phyloP scores from a whole-genome alignment of 306 rosid genomes.

The Gillenia trifoliata region DNA sequence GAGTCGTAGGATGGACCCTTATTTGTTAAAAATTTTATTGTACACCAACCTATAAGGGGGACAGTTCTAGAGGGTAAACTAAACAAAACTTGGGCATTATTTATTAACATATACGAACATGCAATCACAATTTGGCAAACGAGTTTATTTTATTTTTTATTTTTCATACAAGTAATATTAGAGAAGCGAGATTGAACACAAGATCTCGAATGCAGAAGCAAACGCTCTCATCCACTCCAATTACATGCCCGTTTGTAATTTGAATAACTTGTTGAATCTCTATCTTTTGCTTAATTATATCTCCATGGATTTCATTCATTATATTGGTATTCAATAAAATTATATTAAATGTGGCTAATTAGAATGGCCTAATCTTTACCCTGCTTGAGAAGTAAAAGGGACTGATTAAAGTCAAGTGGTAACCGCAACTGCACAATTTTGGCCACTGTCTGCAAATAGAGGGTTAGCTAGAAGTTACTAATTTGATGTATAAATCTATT shows the following conservation, averaged over 20 bases:
- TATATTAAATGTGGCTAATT: background rate
- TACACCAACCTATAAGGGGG: background rate
- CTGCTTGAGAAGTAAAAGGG: background rate
- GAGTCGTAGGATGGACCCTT: background rate
- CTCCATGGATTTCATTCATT: background rate
- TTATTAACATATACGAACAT: background rate
- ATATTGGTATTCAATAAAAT: background rate
- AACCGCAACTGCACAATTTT: background rate
- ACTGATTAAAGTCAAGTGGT: background rate
- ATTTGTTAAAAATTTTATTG: background rate
- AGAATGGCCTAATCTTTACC: background rate
- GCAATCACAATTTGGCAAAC: background rate
- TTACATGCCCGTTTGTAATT: background rate
- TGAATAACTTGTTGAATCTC: background rate
- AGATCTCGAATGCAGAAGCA: fast-evolving
- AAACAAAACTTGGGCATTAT: background rate
- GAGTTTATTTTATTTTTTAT: too few species aligned
- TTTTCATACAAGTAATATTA: background rate
- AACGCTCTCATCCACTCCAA: fast-evolving
- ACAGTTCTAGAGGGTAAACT: background rate
- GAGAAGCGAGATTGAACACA: too few species aligned
- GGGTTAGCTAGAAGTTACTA: too few species aligned
- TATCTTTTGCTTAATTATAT: background rate
- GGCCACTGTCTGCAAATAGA: background rate
- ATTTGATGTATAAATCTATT: too few species aligned